phyloP scores from a whole-genome alignment of 2,329 filamentous ascomycete species.

The Fusarium sp. region DNA sequence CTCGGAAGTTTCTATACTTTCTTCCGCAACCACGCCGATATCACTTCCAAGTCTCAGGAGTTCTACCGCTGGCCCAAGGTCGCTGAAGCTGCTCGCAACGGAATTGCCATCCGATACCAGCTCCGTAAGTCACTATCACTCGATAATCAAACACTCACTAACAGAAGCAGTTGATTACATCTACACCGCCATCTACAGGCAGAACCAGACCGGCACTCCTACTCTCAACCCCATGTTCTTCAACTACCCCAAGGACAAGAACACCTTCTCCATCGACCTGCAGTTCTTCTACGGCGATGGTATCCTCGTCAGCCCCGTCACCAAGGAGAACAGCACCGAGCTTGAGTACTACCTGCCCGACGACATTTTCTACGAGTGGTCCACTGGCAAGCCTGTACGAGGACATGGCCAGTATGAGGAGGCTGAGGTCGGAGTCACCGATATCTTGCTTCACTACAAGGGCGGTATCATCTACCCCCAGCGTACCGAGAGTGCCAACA shows the following conservation, averaged over 20 bases:
- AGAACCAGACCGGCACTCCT: slow-evolving; percentile 70
- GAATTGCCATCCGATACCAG: slow-evolving; percentile 75
- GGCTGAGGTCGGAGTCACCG: slow-evolving; percentile 53
- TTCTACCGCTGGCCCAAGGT: slow-evolving; percentile 75
- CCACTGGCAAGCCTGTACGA: slow-evolving; percentile 58
- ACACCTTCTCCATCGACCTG: slow-evolving; percentile 56
- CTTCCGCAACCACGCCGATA: slow-evolving; percentile 73
- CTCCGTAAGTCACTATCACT: slow-evolving; percentile 51
- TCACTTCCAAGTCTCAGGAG: slow-evolving; percentile 62
- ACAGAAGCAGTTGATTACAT: slow-evolving; percentile 70
- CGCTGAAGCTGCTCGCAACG: slow-evolving; percentile 70
- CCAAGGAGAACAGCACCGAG: slow-evolving; percentile 54
- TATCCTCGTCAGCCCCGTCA: slow-evolving; percentile 59
- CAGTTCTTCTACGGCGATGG: slow-evolving; percentile 62
- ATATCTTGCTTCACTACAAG: slow-evolving; percentile 73
- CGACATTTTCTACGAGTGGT: slow-evolving; percentile 62
- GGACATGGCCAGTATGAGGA: slow-evolving; percentile 45
- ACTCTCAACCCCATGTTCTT: slow-evolving; percentile 78
- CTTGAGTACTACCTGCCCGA: slow-evolving; percentile 60
- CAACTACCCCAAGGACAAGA: slow-evolving; percentile 65
- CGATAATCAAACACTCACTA: not conserved
- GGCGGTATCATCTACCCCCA: slow-evolving; percentile 72
- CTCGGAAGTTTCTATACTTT: slow-evolving; percentile 76
- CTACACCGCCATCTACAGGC: slow-evolving; percentile 75
- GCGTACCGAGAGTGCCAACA: slow-evolving; percentile 66